A percentile compares a stretch with the other conserved stretches of the same genome.
Conservation (phyloP, 2,329 filamentous ascomycete species). For the Pseudopithomyces chartarum region DNA sequence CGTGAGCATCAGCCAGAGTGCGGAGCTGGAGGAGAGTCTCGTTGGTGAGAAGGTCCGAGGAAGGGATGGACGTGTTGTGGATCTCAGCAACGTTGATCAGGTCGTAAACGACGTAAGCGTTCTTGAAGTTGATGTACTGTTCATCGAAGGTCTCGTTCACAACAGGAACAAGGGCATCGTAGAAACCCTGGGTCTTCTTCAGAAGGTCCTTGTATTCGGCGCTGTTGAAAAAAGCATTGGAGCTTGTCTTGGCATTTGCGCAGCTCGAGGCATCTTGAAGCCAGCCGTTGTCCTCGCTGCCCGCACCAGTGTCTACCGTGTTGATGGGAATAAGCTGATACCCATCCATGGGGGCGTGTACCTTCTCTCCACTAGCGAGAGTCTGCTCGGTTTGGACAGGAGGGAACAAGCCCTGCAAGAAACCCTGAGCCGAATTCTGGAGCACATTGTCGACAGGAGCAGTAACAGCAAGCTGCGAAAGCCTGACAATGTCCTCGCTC, state of each 20-base stretch:
- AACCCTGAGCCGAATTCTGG: constrained; percentile 77
- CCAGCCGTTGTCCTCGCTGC: constrained; percentile 63
- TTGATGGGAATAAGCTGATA: constrained; percentile 85
- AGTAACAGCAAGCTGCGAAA: constrained; percentile 72
- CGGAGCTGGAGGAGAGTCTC: constrained; percentile 66
- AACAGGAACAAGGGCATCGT: constrained; percentile 56
- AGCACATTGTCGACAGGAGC: constrained; percentile 78
- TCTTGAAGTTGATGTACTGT: constrained; percentile 60
- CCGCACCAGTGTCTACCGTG: constrained; percentile 62
- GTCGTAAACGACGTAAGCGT: constrained; percentile 68
- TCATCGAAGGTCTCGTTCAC: constrained; percentile 58
- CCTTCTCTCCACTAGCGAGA: constrained; percentile 71
- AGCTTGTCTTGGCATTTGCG: constrained; percentile 60
- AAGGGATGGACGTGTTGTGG: constrained; percentile 66
- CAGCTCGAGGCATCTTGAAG: constrained; percentile 63
- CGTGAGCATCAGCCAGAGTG: constrained; percentile 77
- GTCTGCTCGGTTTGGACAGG: constrained; percentile 64
- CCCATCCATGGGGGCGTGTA: constrained; percentile 73
- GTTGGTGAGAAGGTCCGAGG: constrained; percentile 63
- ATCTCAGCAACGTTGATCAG: constrained; percentile 66
- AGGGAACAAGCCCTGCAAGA: constrained; percentile 86
- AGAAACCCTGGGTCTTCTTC: constrained; percentile 59
- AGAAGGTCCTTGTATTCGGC: constrained; percentile 55
- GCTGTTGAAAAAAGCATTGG: constrained; percentile 63
- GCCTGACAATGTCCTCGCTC: constrained; percentile 67